Base-by-base conservation (phyloP, 1,284 basidiomycete genomes). In the Hemileia vastatrix region DNA sequence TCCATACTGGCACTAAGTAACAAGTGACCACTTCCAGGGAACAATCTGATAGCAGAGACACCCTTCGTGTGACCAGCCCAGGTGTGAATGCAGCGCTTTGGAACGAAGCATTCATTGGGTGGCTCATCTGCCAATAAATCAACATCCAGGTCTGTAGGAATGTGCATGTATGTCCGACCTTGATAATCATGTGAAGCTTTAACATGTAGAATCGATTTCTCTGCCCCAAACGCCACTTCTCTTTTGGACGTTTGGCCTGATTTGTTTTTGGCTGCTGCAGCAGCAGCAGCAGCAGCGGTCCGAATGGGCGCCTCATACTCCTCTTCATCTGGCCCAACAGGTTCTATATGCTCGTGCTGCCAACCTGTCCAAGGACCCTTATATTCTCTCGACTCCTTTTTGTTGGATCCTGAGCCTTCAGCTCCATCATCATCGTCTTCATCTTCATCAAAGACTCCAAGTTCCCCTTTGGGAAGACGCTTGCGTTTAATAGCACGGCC, bases 21-120 rank as follows among this genome's bases (percentile, higher is more conserved):
- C 31, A 98, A 79, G 78, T 99, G 95, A 0, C 92, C 93, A 11
- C 89, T 92, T 63, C 86, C 81, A 5, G 95, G 95, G 78, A 98
- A 93, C 45, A 91, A 80, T 58, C 90, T 86, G 66, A 98, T 84
- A 57, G 87, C 88, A n/a, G 89, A 90, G 4, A 99, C 89, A 47
- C 88, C 95, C 77, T 91, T 90, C 21, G 91, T 98, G 77, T 99
- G 95, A 0, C 95, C 95, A 2, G 90, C 94, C 87, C 90, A 98
- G 0, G 94, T 97, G 75, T 98, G 95, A 66, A 95, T 84, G 78
- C 94, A 97, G 13, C 83, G 80, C 78, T 97, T 95, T 36, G 95
- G 95, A 62, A 97, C 85, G 75, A 92, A 98, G 66, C 86, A 86
- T 66, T 96, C 90, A 71, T 93, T 88, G 1, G 86, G 84, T 24